A percentile compares a stretch with the other conserved stretches of the same genome.
phyloP scores from a whole-genome alignment of 371 early-diverging fungal species.

The Chytridium lagenaria region DNA sequence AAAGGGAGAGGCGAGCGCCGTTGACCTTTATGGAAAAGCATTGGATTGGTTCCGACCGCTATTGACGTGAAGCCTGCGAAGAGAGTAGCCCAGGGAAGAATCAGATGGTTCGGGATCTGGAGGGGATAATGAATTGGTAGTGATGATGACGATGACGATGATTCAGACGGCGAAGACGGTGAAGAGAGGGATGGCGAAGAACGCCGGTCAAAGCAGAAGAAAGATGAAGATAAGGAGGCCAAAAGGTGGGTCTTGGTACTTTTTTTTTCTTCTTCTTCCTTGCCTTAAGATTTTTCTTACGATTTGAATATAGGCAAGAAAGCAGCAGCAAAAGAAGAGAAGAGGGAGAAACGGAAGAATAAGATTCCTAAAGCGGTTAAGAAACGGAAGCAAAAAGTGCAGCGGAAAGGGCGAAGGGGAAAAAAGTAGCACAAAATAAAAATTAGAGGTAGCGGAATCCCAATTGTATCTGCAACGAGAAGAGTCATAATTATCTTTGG shows the following conservation, averaged over 20 bases:
- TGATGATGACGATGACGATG: conserved; percentile 54
- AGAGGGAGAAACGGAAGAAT: conserved; percentile 86
- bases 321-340: conserved; percentile 83
- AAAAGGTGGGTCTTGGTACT: conserved; percentile 78
- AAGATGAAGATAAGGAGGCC: conserved; percentile 84
- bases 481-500: not conserved
- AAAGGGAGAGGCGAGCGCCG: conserved; percentile 64
- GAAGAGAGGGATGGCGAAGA: conserved; percentile 46
- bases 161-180: conserved; percentile 47
- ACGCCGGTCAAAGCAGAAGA: conserved; percentile 59
- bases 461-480: not conserved
- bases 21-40: conserved; percentile 39
- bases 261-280: not conserved
- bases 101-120: conserved; percentile 7
- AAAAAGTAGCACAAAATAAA: conserved; percentile 25
- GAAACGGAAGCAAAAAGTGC: conserved; percentile 72
- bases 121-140: conserved; percentile 42
- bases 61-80: conserved; percentile 18
- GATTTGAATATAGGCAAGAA: conserved; percentile 63
- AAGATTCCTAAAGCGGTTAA: conserved; percentile 96
- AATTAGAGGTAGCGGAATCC: not conserved
- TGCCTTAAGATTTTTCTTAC: not conserved
- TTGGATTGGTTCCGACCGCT: conserved; percentile 10
- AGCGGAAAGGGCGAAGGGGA: conserved; percentile 10
- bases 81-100: conserved; percentile 3